A percentile compares a stretch with the other conserved stretches of the same genome.
Conservation (phyloP, 441 rosid genomes). For the Metrosideros polymorpha region DNA sequence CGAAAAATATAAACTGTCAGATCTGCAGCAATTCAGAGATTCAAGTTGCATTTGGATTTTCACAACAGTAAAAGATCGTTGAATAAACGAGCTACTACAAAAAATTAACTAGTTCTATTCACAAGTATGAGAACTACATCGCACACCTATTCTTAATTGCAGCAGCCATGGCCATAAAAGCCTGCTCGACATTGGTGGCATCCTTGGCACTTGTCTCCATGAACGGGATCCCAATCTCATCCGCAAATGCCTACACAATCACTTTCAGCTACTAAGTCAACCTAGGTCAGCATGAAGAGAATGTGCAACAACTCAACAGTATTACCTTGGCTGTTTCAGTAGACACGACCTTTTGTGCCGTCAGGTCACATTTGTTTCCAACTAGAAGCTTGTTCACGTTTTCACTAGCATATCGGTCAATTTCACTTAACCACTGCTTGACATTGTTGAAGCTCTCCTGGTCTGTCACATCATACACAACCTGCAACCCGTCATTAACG, state of each 20-base stretch:
- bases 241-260: slow-evolving; percentile 59
- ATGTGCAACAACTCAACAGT: neutral
- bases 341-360: slow-evolving; percentile 64
- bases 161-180: slow-evolving; percentile 85
- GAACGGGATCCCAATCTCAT: slow-evolving; percentile 75
- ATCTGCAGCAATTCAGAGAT: neutral
- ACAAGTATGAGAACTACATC: neutral
- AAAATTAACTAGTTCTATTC: neutral
- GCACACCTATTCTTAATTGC: slow-evolving; percentile 56
- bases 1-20: neutral
- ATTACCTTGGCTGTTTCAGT: slow-evolving; percentile 67
- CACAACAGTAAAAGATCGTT: neutral
- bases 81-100: neutral
- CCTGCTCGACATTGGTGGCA: slow-evolving; percentile 68
- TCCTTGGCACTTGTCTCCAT: slow-evolving; percentile 75
- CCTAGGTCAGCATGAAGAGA: neutral
- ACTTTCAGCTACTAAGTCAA: neutral
- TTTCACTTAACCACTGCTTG: slow-evolving; percentile 78
- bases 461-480: slow-evolving; percentile 79
- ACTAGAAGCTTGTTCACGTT: slow-evolving; percentile 81
- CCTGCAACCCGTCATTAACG: slow-evolving; percentile 16
- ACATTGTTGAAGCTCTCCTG: slow-evolving; percentile 84
- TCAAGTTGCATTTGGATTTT: neutral
- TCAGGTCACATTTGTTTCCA: slow-evolving; percentile 74
- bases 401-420: slow-evolving; percentile 80